Base-by-base conservation (phyloP, 2,329 filamentous ascomycete species). In the Colletotrichum graminicola region DNA sequence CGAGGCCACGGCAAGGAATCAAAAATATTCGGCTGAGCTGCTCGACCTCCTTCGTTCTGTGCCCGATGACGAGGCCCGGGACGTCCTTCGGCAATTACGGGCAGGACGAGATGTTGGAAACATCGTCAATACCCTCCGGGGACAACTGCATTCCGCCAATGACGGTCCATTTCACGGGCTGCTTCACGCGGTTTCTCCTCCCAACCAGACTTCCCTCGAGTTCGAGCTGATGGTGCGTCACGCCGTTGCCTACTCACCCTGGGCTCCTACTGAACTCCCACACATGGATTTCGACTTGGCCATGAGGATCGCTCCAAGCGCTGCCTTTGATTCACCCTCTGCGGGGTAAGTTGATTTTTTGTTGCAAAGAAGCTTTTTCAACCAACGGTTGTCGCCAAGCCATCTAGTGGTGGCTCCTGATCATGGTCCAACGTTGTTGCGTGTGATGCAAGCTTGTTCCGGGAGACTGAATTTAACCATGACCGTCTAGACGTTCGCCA, bases 201-300 rank as follows among this genome's bases (percentile, higher is more conserved):
- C 67, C 1, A 26, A 56, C 4, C 62, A 70, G 16, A 66, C n/a
- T 7, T 70, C 67, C 4, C 41, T 70, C 5, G 67, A 70, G 32
- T 70, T 70, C 11, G 62, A 70, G 23, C 4, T 70, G 21, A 70
- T 70, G 62, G 67, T 70, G 32, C 67, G 67, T 3, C 55, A 70
- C 16, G 41, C 62, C n/a, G 49, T 61, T 11, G 67, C 62, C 18
- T 70, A 70, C 41, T 70, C 62, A 4, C 62, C 62, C 1, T 70
- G 62, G 67, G 67, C 62, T 4, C 67, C 62, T 5, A 66, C 21
- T 11, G 67, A 70, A 23, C 62, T 70, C 3, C 55, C 55, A 3
- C 67, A 61, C 3, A 8, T 70, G 5, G 62, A 70, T 2, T 54
- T 61, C 1, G 62, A 61, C 32, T 11, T 61, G 1, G 5, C 47